These are phyloP conservation scores for Herpomyces periplanetae DNA, from an alignment of 2,329 filamentous ascomycete species.

Conservation along the genomic window DNA sequence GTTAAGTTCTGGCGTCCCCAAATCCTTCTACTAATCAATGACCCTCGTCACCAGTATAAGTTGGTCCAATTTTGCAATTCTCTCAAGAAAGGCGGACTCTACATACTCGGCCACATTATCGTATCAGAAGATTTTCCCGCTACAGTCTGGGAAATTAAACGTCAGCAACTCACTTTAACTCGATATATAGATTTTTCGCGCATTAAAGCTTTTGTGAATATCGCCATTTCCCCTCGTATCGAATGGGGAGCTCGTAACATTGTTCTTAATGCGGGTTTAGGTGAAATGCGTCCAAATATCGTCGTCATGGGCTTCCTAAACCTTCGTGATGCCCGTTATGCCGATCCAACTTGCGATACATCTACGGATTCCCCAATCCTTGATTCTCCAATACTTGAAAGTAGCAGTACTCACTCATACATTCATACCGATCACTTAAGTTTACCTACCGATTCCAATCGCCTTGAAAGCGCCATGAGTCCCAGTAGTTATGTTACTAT, in stretches of 20 bases:
- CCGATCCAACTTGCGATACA: slow-evolving; percentile 16
- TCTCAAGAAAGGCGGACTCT: slow-evolving; percentile 48
- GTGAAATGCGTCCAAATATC: slow-evolving; percentile 63
- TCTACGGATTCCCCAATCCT: too few species aligned
- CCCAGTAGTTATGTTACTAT: slow-evolving; percentile 40
- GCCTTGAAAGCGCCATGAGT: slow-evolving; percentile 24
- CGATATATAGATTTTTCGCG: slow-evolving; percentile 53
- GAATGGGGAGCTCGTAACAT: slow-evolving; percentile 58
- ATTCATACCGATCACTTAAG: too few species aligned
- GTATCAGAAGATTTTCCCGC: slow-evolving; percentile 42
- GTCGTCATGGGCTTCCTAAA: slow-evolving; percentile 45
- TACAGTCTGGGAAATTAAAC: slow-evolving; percentile 37
- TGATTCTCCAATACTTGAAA: too few species aligned
- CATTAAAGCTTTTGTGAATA: slow-evolving; percentile 62
- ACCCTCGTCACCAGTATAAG: slow-evolving; percentile 38
- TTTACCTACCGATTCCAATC: slow-evolving; percentile 30
- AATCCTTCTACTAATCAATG: slow-evolving; percentile 44
- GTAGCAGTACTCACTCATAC: too few species aligned
- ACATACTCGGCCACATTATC: slow-evolving; percentile 55
- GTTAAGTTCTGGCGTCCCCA: slow-evolving; percentile 81
- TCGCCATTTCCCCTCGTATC: slow-evolving; percentile 39
- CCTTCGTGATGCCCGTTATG: slow-evolving; percentile 28
- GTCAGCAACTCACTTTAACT: slow-evolving; percentile 44
- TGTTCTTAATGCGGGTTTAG: slow-evolving; percentile 37
- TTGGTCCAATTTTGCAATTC: slow-evolving; percentile 73